A percentile compares a stretch with the other conserved stretches of the same genome.
phyloP scores from a whole-genome alignment of 495 filamentous ascomycete species.

The Talaromyces thailandensis region DNA sequence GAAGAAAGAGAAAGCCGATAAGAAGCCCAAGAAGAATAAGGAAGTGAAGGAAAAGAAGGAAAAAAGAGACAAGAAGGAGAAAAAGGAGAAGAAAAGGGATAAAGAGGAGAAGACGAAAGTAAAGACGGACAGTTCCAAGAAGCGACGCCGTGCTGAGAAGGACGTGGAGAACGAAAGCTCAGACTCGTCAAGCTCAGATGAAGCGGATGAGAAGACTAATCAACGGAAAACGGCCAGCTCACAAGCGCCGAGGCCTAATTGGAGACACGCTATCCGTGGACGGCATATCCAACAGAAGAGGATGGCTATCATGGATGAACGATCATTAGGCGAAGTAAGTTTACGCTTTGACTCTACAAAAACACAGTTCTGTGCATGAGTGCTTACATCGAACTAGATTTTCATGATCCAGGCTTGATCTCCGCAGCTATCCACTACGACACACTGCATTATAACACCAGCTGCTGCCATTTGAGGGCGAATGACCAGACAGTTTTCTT shows the following conservation, averaged over 20 bases:
- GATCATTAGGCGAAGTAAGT: conserved; percentile 68
- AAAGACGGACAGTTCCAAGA: conserved; percentile 36
- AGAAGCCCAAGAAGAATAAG: conserved; percentile 13
- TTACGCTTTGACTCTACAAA: neutral
- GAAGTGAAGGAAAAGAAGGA: conserved; percentile 32
- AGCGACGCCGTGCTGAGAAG: conserved; percentile 32
- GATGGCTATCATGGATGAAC: conserved; percentile 59
- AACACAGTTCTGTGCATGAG: neutral
- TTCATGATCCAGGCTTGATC: conserved; percentile 57
- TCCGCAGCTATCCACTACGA: conserved; percentile 14
- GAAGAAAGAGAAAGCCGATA: conserved; percentile 23
- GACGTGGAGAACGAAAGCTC: conserved; percentile 10
- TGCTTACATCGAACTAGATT: conserved; percentile 46
- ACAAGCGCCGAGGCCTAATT: conserved; percentile 35
- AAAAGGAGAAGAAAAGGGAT: conserved; percentile 13
- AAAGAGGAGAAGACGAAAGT: conserved; percentile 35
- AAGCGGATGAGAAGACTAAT: conserved; percentile 12
- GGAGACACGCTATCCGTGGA: conserved; percentile 54
- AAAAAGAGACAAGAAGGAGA: conserved; percentile 35
- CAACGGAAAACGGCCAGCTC: conserved; percentile 18
- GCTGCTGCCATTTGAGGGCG: neutral
- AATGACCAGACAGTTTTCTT: neutral
- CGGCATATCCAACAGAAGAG: conserved; percentile 74
- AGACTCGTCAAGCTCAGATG: conserved; percentile 15
- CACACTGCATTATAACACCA: neutral